phyloP scores from a whole-genome alignment of 164 flowering plant genomes.

The Santalum album region DNA sequence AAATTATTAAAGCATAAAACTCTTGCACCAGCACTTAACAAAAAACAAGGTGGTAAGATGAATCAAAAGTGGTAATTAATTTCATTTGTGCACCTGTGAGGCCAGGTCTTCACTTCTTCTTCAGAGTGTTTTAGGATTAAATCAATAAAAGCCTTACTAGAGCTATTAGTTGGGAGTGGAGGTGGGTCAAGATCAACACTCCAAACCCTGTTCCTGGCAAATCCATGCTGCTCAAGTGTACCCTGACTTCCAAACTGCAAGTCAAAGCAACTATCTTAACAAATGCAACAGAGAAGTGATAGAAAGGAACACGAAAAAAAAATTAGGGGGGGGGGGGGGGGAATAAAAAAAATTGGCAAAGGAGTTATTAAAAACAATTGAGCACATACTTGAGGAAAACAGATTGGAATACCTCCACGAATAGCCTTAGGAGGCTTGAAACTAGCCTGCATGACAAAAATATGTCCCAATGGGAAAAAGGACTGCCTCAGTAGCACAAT shows the following conservation, averaged over 20 bases:
- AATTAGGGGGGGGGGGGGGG: too few relatives aligned
- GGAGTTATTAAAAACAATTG: too few relatives aligned
- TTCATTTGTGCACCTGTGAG: conserved; percentile 51
- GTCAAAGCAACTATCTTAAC: conserved; percentile 1
- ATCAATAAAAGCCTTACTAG: conserved; percentile 56
- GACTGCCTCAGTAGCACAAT: too few relatives aligned
- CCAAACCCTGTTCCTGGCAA: conserved; percentile 93
- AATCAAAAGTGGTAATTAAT: not conserved
- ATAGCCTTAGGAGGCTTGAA: conserved; percentile 91
- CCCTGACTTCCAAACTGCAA: conserved; percentile 70
- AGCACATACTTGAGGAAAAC: conserved; percentile 86
- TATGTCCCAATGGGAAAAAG: too few relatives aligned
- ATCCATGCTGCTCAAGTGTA: conserved; percentile 78
- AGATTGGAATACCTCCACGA: conserved; percentile 95
- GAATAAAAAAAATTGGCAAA: too few relatives aligned
- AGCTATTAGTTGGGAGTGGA: conserved; percentile 47
- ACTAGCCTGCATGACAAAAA: conserved; percentile 73
- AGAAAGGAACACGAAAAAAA: conserved; percentile 3
- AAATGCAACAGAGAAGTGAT: conserved; percentile 2
- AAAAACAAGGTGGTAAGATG: not conserved
- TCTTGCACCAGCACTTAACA: not conserved
- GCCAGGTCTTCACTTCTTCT: conserved; percentile 79
- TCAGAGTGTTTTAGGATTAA: conserved; percentile 72
- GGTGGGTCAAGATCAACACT: conserved; percentile 71
- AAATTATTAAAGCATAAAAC: not conserved